These are phyloP conservation scores for Pythium phragmiticola DNA, from an alignment of 352 stramenopile genomes.

Conservation along the genomic window DNA sequence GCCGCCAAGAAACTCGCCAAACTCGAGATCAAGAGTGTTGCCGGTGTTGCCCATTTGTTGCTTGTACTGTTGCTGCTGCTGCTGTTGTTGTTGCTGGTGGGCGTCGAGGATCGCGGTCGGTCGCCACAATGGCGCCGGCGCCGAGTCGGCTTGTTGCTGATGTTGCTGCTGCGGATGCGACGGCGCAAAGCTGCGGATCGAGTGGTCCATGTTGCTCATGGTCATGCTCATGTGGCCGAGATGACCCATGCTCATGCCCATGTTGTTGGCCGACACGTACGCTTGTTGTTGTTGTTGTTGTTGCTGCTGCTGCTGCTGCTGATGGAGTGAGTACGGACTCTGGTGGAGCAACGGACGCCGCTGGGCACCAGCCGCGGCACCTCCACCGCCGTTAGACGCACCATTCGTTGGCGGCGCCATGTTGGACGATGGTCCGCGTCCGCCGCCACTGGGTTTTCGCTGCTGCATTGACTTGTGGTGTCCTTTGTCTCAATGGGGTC, in stretches of 20 bases:
- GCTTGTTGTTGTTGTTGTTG: conserved; percentile 11
- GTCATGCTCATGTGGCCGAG: conserved; percentile 24
- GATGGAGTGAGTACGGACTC: conserved; percentile 10
- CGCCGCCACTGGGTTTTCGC: conserved; percentile 6
- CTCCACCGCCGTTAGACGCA: background rate
- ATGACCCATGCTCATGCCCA: conserved; percentile 25
- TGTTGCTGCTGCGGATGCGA: conserved; percentile 5
- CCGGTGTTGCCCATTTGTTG: background rate
- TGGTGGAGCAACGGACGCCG: conserved; percentile 13
- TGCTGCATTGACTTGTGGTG: background rate
- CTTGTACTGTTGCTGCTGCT: conserved; percentile 23
- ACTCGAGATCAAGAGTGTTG: conserved; percentile 23
- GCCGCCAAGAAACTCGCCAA: conserved; percentile 23
- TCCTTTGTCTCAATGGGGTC: background rate
- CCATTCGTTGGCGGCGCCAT: background rate
- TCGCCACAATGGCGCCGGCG: conserved; percentile 22
- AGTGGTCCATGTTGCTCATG: conserved; percentile 30
- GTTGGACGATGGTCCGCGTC: background rate
- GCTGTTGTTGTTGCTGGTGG: conserved; percentile 15
- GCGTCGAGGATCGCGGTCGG: conserved; percentile 18
- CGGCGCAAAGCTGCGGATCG: conserved; percentile 20
- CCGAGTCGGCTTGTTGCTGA: conserved; percentile 4
- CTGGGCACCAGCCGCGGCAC: conserved; percentile 1
- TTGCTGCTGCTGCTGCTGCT: conserved; percentile 9
- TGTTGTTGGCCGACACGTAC: conserved; percentile 5